Evolutionary conservation across 495 filamentous ascomycete genomes (phyloP).

Genomic region (Aspergillus leporis): DNA sequence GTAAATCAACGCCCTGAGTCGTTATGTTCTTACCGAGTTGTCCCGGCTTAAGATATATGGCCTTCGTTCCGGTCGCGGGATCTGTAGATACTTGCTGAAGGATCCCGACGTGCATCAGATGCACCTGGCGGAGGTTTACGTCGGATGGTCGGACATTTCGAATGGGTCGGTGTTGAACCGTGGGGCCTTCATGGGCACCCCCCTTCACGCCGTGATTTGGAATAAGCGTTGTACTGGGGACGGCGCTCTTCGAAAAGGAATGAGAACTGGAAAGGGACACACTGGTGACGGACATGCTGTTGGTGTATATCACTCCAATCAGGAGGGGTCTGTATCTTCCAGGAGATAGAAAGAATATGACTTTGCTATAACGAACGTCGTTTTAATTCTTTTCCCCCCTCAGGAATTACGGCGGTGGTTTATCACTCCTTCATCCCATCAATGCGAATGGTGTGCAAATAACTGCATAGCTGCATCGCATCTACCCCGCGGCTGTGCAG

Average conservation of each 20-base stretch:
- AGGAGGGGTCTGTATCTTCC: background rate
- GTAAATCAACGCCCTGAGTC: background rate
- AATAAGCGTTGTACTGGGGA: background rate
- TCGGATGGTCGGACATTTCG: background rate
- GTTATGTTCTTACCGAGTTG: constrained; percentile 2
- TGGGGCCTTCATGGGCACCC: background rate
- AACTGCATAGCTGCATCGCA: too few species aligned
- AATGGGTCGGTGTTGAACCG: background rate
- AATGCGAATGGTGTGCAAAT: too few species aligned
- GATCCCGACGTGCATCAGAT: background rate
- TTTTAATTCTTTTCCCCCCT: too few species aligned
- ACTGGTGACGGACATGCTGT: background rate
- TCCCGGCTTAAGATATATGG: background rate
- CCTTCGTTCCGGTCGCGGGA: background rate
- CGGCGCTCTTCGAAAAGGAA: background rate
- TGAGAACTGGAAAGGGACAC: background rate
- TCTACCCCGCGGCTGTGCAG: too few species aligned
- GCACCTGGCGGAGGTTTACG: background rate
- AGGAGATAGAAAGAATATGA: background rate
- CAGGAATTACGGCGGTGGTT: too few species aligned
- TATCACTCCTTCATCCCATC: too few species aligned
- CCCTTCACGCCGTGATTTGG: background rate
- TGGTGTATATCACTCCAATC: background rate
- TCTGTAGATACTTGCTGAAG: constrained; percentile 1
- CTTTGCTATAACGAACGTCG: too few species aligned